A percentile compares a stretch with the other conserved stretches of the same genome.
phyloP scores from a whole-genome alignment of 129 eudicot genomes.

The Lactuca sativa region DNA sequence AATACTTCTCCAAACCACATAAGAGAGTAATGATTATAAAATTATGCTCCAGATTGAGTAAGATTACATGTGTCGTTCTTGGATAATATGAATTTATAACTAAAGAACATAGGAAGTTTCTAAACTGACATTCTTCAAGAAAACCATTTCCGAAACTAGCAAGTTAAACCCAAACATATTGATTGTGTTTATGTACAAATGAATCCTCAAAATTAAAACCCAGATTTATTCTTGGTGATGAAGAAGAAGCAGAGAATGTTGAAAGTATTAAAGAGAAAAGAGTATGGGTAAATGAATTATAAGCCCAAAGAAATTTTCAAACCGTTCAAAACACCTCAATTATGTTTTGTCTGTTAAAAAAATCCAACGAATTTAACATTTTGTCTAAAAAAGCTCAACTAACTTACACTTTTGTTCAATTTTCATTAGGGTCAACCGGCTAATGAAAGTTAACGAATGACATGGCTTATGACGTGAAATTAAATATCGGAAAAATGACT shows the following conservation, averaged over 20 bases:
- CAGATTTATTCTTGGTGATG: constrained; percentile 8
- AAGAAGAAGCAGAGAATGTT: neutral
- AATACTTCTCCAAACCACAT: neutral
- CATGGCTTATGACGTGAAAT: too few species aligned
- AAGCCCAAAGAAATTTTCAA: too few species aligned
- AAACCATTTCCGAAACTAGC: neutral
- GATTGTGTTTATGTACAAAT: neutral
- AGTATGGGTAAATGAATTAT: neutral
- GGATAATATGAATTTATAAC: neutral
- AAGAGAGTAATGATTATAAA: neutral
- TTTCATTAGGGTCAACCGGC: too few species aligned
- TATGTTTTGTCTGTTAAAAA: too few species aligned
- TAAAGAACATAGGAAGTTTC: neutral
- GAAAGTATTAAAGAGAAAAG: neutral
- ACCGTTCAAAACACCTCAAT: too few species aligned
- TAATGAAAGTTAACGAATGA: too few species aligned
- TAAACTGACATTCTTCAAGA: constrained; percentile 1
- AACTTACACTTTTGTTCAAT: too few species aligned
- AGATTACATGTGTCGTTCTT: neutral
- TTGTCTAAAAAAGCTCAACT: too few species aligned
- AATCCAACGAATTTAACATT: too few species aligned
- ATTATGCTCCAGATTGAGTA: neutral
- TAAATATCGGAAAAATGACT: too few species aligned
- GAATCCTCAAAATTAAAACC: neutral
- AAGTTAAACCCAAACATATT: neutral